phyloP scores from a whole-genome alignment of 495 filamentous ascomycete species.

The Daldinia childiae region DNA sequence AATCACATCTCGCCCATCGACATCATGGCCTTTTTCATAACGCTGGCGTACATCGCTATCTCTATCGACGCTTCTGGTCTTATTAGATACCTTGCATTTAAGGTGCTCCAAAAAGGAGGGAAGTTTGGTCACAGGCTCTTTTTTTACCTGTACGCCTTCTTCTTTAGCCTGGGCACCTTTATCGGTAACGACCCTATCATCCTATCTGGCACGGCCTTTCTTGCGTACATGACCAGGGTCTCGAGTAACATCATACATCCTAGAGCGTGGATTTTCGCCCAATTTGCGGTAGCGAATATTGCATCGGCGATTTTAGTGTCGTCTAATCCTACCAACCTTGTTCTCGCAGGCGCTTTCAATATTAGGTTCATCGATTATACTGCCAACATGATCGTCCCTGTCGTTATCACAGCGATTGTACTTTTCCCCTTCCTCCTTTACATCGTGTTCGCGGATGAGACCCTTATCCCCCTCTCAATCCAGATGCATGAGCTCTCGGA shows the following conservation, averaged over 20 bases:
- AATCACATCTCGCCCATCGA: slow-evolving; percentile 68
- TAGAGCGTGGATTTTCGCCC: slow-evolving; percentile 73
- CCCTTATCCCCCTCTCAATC: slow-evolving; percentile 69
- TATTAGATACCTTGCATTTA: slow-evolving; percentile 72
- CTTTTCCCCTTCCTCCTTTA: slow-evolving; percentile 72
- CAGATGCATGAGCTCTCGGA: slow-evolving; percentile 71
- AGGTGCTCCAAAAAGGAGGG: slow-evolving; percentile 71
- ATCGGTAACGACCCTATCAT: slow-evolving; percentile 78
- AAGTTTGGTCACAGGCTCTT: slow-evolving; percentile 67
- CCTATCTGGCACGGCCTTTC: slow-evolving; percentile 72
- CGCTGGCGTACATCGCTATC: slow-evolving; percentile 77
- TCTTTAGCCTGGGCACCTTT: slow-evolving; percentile 69
- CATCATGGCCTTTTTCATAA: slow-evolving; percentile 74
- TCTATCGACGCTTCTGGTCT: slow-evolving; percentile 76
- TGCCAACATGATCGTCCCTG: slow-evolving; percentile 74
- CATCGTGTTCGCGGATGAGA: slow-evolving; percentile 67
- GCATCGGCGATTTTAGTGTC: slow-evolving; percentile 74
- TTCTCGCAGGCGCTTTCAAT: slow-evolving; percentile 72
- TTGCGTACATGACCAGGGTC: slow-evolving; percentile 76
- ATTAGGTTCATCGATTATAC: slow-evolving; percentile 75
- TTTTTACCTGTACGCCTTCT: slow-evolving; percentile 75
- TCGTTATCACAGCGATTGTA: slow-evolving; percentile 67
- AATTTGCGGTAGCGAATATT: slow-evolving; percentile 74
- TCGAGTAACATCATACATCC: slow-evolving; percentile 73
- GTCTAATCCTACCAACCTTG: slow-evolving; percentile 76